These are phyloP conservation scores for Podila epigama DNA, from an alignment of 192 early-diverging fungal species.

Conservation along the genomic window DNA sequence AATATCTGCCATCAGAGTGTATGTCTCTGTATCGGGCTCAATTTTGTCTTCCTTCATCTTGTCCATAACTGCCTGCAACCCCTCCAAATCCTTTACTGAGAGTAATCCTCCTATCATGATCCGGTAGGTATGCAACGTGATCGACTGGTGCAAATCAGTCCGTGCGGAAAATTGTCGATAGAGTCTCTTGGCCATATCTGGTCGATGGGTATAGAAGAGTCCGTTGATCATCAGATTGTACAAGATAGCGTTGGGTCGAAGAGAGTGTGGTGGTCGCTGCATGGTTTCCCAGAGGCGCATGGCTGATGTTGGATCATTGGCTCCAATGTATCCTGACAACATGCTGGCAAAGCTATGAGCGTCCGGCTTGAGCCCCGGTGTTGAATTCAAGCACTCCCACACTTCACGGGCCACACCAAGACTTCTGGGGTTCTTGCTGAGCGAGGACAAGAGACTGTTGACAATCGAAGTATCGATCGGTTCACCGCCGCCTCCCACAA, in stretches of 20 bases:
- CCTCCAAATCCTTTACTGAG: slow-evolving; percentile 15
- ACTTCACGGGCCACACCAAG: slow-evolving; percentile 7
- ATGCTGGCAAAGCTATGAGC: slow-evolving; percentile 25
- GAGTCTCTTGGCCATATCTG: slow-evolving; percentile 12
- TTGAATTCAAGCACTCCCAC: slow-evolving; percentile 10
- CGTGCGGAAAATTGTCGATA: slow-evolving; percentile 1
- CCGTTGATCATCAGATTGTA: slow-evolving; percentile 23
- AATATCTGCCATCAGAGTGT: slow-evolving; percentile 22
- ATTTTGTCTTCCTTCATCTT: slow-evolving; percentile 10
- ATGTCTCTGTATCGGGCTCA: slow-evolving; percentile 6
- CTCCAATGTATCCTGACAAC: slow-evolving; percentile 26
- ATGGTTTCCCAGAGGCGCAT: slow-evolving; percentile 18
- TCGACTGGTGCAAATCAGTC: background rate
- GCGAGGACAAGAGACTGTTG: slow-evolving; percentile 21
- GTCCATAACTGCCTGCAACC: slow-evolving; percentile 1
- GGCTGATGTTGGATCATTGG: slow-evolving; percentile 9
- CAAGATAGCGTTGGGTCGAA: slow-evolving; percentile 4
- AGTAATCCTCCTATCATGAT: slow-evolving; percentile 40
- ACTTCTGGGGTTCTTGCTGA: slow-evolving; percentile 11
- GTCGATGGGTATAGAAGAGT: slow-evolving; percentile 19
- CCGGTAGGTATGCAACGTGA: slow-evolving; percentile 16
- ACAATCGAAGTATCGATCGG: background rate
- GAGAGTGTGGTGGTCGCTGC: slow-evolving; percentile 17
- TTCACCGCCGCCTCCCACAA: background rate
- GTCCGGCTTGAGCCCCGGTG: slow-evolving; percentile 17